These are phyloP conservation scores for Aspergillus oerlinghausenensis DNA, from an alignment of 2,329 filamentous ascomycete genomes.

Conservation along the genomic window DNA sequence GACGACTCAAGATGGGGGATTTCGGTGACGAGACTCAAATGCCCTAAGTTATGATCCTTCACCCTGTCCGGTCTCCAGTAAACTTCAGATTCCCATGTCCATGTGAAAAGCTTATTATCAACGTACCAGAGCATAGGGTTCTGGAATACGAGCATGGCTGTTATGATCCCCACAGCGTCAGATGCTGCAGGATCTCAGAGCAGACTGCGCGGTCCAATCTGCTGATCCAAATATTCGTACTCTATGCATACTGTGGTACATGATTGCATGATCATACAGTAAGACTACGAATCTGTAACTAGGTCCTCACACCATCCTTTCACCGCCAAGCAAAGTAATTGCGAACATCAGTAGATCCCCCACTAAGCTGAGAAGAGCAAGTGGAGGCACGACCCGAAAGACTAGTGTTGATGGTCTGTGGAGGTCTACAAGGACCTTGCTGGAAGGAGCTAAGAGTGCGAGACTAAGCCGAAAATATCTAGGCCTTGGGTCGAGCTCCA, in stretches of 20 bases:
- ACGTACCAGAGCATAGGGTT: not conserved
- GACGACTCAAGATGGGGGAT: not conserved
- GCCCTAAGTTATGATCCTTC: not conserved
- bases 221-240: not conserved
- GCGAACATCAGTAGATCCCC: not conserved
- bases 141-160: not conserved
- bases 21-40: not conserved
- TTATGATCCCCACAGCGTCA: not conserved
- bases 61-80: not conserved
- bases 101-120: not conserved
- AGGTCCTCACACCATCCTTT: not conserved
- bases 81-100: not conserved
- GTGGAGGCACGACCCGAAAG: not conserved
- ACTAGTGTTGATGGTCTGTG: not conserved
- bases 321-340: not conserved
- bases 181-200: not conserved
- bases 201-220: not conserved
- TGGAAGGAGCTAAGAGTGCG: not conserved
- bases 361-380: not conserved
- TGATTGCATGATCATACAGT: not conserved
- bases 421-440: not conserved
- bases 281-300: not conserved
- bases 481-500: not conserved
- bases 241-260: too few species aligned
- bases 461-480: not conserved